Percentiles rank a stretch among this genome's conserved stretches.
Evolutionary conservation across 495 filamentous ascomycete species (phyloP).

Genomic region (Melanomma pulvis-pyrius): DNA sequence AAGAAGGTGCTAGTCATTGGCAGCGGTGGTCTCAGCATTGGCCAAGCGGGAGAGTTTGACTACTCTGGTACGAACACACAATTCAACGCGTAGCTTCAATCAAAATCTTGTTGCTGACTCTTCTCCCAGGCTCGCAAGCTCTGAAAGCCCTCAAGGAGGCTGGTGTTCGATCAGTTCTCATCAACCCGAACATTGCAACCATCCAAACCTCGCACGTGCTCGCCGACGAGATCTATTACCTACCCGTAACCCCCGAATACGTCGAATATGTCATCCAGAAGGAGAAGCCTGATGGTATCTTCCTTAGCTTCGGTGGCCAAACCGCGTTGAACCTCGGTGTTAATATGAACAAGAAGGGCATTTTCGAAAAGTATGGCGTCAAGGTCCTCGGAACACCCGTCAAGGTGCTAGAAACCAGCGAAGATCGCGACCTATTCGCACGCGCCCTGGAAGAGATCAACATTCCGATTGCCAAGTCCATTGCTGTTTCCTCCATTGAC

Average conservation of each 20-base stretch:
- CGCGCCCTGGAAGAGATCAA: constrained; percentile 91
- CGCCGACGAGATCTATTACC: constrained; percentile 97
- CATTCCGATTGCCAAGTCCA: constrained; percentile 94
- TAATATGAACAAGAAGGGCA: constrained; percentile 93
- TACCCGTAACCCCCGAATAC: constrained; percentile 95
- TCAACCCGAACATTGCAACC: constrained; percentile 98
- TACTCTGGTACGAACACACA: constrained; percentile 73
- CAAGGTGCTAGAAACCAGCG: constrained; percentile 89
- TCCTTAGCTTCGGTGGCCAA: constrained; percentile 96
- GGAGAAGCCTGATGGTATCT: constrained; percentile 92
- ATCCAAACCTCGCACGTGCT: constrained; percentile 98
- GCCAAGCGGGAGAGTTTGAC: constrained; percentile 98
- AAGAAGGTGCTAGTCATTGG: constrained; percentile 99
- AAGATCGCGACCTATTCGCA: constrained; percentile 93
- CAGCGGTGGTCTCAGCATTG: constrained; percentile 94
- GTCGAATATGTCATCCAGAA: constrained; percentile 94
- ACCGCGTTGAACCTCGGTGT: constrained; percentile 95
- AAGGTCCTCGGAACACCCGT: constrained; percentile 93
- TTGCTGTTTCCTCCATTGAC: constrained; percentile 86
- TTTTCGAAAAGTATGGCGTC: constrained; percentile 93
- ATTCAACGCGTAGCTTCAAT: not conserved
- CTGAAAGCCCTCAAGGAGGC: constrained; percentile 82
- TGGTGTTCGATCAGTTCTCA: constrained; percentile 88
- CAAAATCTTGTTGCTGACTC: not conserved
- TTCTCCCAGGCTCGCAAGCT: constrained; percentile 77